phyloP scores from a whole-genome alignment of 305 asterid species.

The Ilex paraguariensis region DNA sequence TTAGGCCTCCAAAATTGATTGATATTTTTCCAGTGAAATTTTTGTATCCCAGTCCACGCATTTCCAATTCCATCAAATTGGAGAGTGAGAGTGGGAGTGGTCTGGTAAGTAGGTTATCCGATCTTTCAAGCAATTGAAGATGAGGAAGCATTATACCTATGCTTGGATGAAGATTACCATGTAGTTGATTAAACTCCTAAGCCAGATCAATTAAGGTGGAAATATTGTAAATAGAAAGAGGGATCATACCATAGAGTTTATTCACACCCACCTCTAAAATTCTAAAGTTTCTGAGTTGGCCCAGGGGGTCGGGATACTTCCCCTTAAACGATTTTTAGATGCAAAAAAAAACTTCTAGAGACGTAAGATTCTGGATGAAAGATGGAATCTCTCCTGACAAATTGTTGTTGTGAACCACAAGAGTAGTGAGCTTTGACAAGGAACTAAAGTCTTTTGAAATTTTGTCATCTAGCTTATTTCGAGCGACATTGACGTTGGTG shows the following conservation, averaged over 20 bases:
- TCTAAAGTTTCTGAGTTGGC: neutral
- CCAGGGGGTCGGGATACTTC: neutral
- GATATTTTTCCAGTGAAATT: neutral
- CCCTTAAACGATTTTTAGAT: neutral
- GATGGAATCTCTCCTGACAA: neutral
- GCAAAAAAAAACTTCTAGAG: neutral
- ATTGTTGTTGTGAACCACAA: neutral
- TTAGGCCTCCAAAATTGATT: neutral
- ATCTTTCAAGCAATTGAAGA: neutral
- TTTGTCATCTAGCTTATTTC: too few relatives aligned
- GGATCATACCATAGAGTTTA: neutral
- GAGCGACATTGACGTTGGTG: too few relatives aligned
- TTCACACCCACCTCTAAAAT: neutral
- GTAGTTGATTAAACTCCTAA: neutral
- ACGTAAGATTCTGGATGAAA: neutral
- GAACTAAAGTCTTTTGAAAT: too few relatives aligned
- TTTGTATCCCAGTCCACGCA: neutral
- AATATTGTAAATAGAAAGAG: neutral
- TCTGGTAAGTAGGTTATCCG: neutral
- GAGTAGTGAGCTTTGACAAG: too few relatives aligned
- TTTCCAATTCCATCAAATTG: neutral
- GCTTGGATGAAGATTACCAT: too few relatives aligned
- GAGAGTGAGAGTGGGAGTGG: neutral
- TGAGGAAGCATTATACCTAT: neutral
- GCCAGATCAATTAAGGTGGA: neutral